Conservation (phyloP, 2,329 filamentous ascomycete genomes). For the Escovopsis sp. region DNA sequence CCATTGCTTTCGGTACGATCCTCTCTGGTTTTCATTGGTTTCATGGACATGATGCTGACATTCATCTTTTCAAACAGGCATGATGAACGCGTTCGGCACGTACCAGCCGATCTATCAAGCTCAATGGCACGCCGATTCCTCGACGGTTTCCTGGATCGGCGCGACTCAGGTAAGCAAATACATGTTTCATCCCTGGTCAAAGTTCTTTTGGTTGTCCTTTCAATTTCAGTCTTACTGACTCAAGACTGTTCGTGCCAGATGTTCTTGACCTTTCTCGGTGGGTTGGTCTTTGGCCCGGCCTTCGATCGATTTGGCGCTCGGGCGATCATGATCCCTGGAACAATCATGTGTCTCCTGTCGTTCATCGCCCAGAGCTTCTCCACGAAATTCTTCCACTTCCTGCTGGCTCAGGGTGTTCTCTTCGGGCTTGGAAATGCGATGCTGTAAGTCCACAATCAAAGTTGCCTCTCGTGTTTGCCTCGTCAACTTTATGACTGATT, state of each 20-base stretch:
- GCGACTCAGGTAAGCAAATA: conserved; percentile 11
- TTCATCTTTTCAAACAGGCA: conserved; percentile 6
- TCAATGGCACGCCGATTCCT: conserved; percentile 17
- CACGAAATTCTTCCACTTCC: conserved; percentile 20
- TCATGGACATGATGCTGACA: background rate
- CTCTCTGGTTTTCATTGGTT: background rate
- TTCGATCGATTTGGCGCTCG: conserved; percentile 26
- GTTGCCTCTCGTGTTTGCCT: too few relatives aligned
- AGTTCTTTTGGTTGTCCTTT: too few relatives aligned
- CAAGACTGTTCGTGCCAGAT: conserved; percentile 13
- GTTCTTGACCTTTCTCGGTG: conserved; percentile 25
- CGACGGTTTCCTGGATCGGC: conserved; percentile 28
- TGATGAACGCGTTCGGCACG: conserved; percentile 34
- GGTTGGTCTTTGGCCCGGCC: conserved; percentile 23
- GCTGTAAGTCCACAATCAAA: conserved; percentile 12
- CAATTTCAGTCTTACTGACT: too few relatives aligned
- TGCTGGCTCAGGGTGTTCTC: conserved; percentile 26
- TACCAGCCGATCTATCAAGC: conserved; percentile 37
- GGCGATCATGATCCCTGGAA: conserved; percentile 20
- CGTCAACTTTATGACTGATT: background rate
- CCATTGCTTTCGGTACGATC: conserved; percentile 14
- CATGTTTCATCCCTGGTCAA: background rate
- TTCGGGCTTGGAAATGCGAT: conserved; percentile 26
- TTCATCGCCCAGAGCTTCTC: conserved; percentile 21
- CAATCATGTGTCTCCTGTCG: conserved; percentile 21